Percentiles rank a stretch among this genome's conserved stretches.
These are phyloP conservation scores for Fusarium xylarioides DNA, from an alignment of 2,329 filamentous ascomycete species.

Conservation along the genomic window DNA sequence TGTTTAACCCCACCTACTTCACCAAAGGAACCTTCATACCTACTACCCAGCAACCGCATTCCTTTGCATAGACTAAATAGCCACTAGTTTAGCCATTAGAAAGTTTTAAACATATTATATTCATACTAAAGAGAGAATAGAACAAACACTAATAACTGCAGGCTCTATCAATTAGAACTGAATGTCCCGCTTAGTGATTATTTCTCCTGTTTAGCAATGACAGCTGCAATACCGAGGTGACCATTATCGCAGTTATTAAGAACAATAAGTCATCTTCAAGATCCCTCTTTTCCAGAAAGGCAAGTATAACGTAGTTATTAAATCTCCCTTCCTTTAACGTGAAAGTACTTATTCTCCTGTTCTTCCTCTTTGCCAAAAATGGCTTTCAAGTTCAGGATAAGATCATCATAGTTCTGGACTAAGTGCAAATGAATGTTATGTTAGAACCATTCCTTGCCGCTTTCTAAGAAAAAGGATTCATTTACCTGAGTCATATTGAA, in stretches of 20 bases:
- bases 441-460: too few species aligned
- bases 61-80: background rate
- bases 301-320: fast-evolving
- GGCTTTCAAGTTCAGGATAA: background rate
- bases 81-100: too few species aligned
- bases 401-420: background rate
- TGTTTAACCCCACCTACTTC: fast-evolving
- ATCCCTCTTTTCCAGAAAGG: background rate
- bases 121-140: fast-evolving
- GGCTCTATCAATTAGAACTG: fast-evolving
- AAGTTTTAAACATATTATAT: fast-evolving
- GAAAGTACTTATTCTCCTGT: background rate
- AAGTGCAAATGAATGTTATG: background rate
- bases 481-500: background rate
- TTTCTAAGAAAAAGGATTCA: background rate
- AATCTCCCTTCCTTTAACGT: fast-evolving
- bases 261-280: background rate
- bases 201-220: fast-evolving
- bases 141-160: fast-evolving
- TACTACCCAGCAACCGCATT: fast-evolving
- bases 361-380: background rate
- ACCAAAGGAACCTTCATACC: fast-evolving
- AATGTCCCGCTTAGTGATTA: too few species aligned
- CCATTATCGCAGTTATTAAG: background rate
- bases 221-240: background rate